A percentile compares a stretch with the other conserved stretches of the same genome.
These are phyloP conservation scores for Aspergillus coremiiformis DNA, from an alignment of 495 filamentous ascomycete species.

Conservation along the genomic window DNA sequence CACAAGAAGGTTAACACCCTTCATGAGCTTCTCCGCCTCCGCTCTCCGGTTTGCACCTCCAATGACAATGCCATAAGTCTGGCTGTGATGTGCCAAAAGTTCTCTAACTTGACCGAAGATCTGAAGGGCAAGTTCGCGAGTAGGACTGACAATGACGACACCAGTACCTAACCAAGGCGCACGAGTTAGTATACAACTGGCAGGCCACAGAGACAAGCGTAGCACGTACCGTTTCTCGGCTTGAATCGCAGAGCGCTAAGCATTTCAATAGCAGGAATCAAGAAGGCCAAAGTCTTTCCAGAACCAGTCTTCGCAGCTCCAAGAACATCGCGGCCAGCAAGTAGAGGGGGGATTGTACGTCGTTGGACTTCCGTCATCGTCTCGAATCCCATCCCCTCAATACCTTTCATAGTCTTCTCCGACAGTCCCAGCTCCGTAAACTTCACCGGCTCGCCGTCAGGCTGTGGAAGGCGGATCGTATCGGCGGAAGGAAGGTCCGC, in stretches of 20 bases:
- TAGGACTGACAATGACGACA: slow-evolving; percentile 63
- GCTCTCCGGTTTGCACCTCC: slow-evolving; percentile 87
- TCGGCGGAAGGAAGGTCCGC: slow-evolving; percentile 45
- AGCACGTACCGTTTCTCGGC: slow-evolving; percentile 52
- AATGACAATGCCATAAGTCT: slow-evolving; percentile 94
- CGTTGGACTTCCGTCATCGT: slow-evolving; percentile 96
- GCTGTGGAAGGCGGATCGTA: slow-evolving; percentile 49
- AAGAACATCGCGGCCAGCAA: slow-evolving; percentile 88
- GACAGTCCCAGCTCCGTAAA: slow-evolving; percentile 84
- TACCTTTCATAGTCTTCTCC: slow-evolving; percentile 78
- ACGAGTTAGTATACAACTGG: not conserved
- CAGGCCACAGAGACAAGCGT: not conserved
- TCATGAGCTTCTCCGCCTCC: slow-evolving; percentile 88
- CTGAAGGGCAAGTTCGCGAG: slow-evolving; percentile 83
- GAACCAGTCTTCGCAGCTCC: slow-evolving; percentile 96
- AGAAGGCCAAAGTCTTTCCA: slow-evolving; percentile 90
- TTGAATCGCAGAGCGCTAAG: slow-evolving; percentile 84
- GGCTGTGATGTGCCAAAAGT: slow-evolving; percentile 77
- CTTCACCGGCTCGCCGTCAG: slow-evolving; percentile 45
- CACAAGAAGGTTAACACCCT: slow-evolving; percentile 90
- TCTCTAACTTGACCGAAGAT: slow-evolving; percentile 95
- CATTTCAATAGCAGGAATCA: slow-evolving; percentile 95
- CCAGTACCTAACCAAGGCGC: slow-evolving; percentile 53
- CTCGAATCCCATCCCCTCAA: slow-evolving; percentile 84
- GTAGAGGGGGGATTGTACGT: slow-evolving; percentile 74